Base-by-base conservation (phyloP, 176 grass and related monocot species). In the Oryza brachyantha region DNA sequence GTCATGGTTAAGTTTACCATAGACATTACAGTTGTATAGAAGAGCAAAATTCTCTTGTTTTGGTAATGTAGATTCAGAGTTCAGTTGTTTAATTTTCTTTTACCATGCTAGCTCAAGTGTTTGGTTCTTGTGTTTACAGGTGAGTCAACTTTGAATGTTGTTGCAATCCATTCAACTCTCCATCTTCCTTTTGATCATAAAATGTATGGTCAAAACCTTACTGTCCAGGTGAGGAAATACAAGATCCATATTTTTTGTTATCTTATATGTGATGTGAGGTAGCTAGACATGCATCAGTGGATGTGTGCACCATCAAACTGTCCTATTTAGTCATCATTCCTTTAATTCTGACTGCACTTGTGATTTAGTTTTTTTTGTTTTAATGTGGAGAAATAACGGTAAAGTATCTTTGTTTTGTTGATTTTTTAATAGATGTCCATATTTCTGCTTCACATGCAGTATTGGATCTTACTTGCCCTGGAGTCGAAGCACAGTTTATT, bases 181-280 rank as follows among this genome's bases (percentile, higher is more conserved):
- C 96, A 99, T 77, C 92, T 99, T 79, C 96, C 96, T 59, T 95
- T 76, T 76, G 92, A 99, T 75, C 96, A 99, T 67, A 29, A 27
- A 5, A 89, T 99, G 96, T 83, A 92, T 76, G 83, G 91, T 45
- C 96, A 99, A 38, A 99, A 99, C 88, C 96, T 99, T 80, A 99
- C 96, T 61, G 69, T 91, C 77, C 92, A 99, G 96, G 96, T 99
- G 14, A 81, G 81, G n/a, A 71, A 79, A 31, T 24, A 31, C 60
- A 19, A 7, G 13, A 61, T 75, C 0, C 31, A 27, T 45, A 16
- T 66, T 79, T 10, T 19, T 24, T 78, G 42, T 11, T 61, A 39
- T 50, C 26, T n/a, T 78, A 28, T 78, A 46, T 83, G 17, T 12
- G 46, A 48, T 3, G 29, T 59, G 45, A 87, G 16, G 14, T 16